These are phyloP conservation scores for Drosera spatulata DNA, from an alignment of 179 eudicot species.

Conservation along the genomic window DNA sequence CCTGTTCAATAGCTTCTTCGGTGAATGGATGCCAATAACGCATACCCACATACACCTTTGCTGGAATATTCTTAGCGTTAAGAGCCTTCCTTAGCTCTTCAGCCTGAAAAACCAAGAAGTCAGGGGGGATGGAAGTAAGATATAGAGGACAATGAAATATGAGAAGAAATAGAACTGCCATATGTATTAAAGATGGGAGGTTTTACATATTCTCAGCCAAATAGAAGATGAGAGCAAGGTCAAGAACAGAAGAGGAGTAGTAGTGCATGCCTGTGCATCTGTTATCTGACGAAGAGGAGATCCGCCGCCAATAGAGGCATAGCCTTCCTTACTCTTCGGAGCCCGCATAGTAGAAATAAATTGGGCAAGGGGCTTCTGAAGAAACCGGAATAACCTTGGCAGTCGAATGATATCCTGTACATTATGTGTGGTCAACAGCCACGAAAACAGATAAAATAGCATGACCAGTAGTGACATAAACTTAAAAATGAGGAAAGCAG, in stretches of 20 bases:
- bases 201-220: background rate
- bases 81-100: slow-evolving; percentile 83
- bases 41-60: slow-evolving; percentile 99
- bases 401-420: slow-evolving; percentile 93
- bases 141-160: background rate
- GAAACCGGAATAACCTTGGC: slow-evolving; percentile 90
- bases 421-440: slow-evolving; percentile 14
- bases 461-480: background rate
- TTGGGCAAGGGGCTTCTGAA: slow-evolving; percentile 94
- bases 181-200: background rate
- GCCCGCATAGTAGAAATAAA: slow-evolving; percentile 88
- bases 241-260: slow-evolving; percentile 1
- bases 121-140: background rate
- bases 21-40: slow-evolving; percentile 99
- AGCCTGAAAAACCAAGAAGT: slow-evolving; percentile 41
- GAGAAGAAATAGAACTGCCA: background rate
- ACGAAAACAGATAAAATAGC: slow-evolving; percentile 1
- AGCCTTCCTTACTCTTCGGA: slow-evolving; percentile 99
- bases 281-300: slow-evolving; percentile 95
- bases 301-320: slow-evolving; percentile 99
- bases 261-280: slow-evolving; percentile 76
- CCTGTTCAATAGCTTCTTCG: slow-evolving; percentile 99
- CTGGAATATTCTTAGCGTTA: slow-evolving; percentile 65
- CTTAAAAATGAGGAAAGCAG: too few relatives aligned
- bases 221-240: background rate